Evolutionary conservation across 495 filamentous ascomycete species (phyloP), one percentile per base, ranked within the genome.

Genomic region (Lepidopterella palustris): DNA sequence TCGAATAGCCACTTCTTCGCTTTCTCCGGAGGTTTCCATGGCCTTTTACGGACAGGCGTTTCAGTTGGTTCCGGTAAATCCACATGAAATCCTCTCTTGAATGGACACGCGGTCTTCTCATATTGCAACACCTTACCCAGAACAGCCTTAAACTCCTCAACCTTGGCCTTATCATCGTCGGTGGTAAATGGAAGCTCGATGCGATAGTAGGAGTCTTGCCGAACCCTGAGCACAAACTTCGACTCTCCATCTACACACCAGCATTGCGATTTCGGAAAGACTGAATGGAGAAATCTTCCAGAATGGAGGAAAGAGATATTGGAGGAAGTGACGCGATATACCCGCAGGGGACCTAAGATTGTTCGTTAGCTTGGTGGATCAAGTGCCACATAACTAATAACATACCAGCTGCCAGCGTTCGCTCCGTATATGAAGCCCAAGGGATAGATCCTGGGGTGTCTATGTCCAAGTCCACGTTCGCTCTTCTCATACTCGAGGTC

Each of bases 221-320:
- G 80, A 53, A 93, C 87, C 55, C 89, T 86, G 60, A 96, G 67
- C 5, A 93, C 86, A 65, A 93, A 95, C 60, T 85, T 90, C 32
- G 85, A 86, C 39, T 85, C 83, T 45, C 87, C 87, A 69, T 95
- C 88, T 21, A 96, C 88, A 72, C 88, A 93, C 91, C 91, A 96
- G 60, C 84, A 93, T 69, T 93, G 88, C 20, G 87, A 92, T 71
- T 88, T 93, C 9, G 88, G 87, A 35, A 96, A 70, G 45, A 96
- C 92, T 47, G 91, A 85, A 63, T 88, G 87, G 9, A 95, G 80
- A 26, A 89, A 83, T 62, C 79, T 77, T 56, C 88, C 88, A 64
- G 89, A 95, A 72, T 86, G 89, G 9, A 96, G 80, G 69, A 96
- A 96, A 18, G 87, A 87, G 0, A 92, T 87, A 45, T 63, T 65